phyloP scores from a whole-genome alignment of 1,284 basidiomycete species.

The Erythrobasidium hasegawianum region DNA sequence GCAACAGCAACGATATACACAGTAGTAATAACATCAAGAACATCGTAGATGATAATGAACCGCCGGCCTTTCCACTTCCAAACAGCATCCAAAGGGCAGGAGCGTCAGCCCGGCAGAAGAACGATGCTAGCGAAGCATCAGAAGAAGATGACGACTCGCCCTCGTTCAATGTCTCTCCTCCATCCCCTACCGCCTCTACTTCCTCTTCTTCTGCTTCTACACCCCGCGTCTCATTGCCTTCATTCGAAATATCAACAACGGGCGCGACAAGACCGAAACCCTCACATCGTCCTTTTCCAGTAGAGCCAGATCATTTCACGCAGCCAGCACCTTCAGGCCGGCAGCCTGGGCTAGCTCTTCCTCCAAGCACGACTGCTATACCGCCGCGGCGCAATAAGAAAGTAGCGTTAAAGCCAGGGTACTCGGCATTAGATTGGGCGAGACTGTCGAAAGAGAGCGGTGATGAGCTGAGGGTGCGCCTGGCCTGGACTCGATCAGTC shows the following conservation, averaged over 20 bases:
- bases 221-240: background rate
- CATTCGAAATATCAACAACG: background rate
- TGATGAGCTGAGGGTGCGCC: slow-evolving; percentile 66
- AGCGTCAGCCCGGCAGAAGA: slow-evolving; percentile 1
- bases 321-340: background rate
- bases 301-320: background rate
- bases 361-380: slow-evolving; percentile 38
- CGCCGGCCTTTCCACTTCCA: slow-evolving; percentile 25
- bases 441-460: slow-evolving; percentile 70
- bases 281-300: slow-evolving; percentile 31
- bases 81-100: slow-evolving; percentile 25
- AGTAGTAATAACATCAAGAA: background rate
- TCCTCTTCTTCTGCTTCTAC: background rate
- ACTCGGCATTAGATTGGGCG: slow-evolving; percentile 92
- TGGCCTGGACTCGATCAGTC: background rate
- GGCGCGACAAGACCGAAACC: slow-evolving; percentile 9
- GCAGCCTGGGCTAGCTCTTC: slow-evolving; percentile 15
- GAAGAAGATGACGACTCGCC: background rate
- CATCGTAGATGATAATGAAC: slow-evolving; percentile 2
- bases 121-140: no score
- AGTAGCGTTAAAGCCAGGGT: slow-evolving; percentile 85
- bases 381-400: slow-evolving; percentile 57
- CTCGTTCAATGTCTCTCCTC: slow-evolving; percentile 1
- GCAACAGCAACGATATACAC: background rate
- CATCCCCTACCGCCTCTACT: background rate